Evolutionary conservation across 805 yeast species (phyloP), one percentile per base, ranked within the genome.

Genomic region (Candida orba): DNA sequence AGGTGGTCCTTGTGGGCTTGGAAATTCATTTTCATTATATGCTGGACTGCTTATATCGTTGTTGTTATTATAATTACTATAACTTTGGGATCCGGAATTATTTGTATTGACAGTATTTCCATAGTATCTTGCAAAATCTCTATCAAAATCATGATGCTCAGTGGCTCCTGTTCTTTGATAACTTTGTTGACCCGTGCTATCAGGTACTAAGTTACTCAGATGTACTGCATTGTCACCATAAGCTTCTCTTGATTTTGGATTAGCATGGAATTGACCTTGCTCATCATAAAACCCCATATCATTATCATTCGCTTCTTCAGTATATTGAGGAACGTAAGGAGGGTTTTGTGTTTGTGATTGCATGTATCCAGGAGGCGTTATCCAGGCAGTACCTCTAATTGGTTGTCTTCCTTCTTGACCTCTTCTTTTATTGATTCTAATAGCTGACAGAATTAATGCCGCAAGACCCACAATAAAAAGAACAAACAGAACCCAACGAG

Each of bases 291-390:
- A 32, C 88, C 96, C 96, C 58, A 84, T 76, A 58, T 89, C 96
- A 38, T 75, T 70, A 25, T 80, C 86, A 49, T 79, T 80, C 0
- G 89, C 79, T 14, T 68, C 63, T 12, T 67, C 84, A 0, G 88
- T 76, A 50, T 84, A 84, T 3, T 81, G 71, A 0, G 95, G 95
- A 1, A 83, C 86, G 51, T 69, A 78, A 1, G 75, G 75, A 3
- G 73, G 72, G 37, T 73, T 75, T 8, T 68, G 63, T 34, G 58
- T 59, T 44, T 45, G 60, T 13, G 48, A 51, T 35, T 45, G 66
- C 65, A 63, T 53, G 53, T 85, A 84, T n/a, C 78, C 71, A 3
- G 88, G 90, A 7, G 96, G 96, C 0, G 93, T 83, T 67, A 88
- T 77, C 95, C 95, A 84, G 10, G 84, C 76, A 1, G 93, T 84